Percentiles rank a stretch among this genome's conserved stretches.
Evolutionary conservation across 441 rosid species (phyloP).

Genomic region (Bruguiera hainesii): DNA sequence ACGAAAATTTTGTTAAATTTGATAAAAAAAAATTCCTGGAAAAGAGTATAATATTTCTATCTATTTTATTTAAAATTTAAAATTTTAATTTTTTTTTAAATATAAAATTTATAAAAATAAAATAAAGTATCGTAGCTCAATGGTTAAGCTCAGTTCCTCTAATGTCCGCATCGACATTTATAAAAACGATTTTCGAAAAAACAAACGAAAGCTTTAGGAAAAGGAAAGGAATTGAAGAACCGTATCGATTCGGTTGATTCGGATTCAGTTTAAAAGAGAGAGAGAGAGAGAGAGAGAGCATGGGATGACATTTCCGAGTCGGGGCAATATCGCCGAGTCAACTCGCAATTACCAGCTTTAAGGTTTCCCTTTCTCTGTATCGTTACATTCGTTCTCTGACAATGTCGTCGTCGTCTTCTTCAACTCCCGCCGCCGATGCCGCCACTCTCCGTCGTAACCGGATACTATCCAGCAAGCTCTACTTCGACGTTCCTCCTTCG

Average conservation of each 20-base stretch:
- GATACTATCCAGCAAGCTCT: conserved; percentile 75
- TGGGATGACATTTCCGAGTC: conserved; percentile 13
- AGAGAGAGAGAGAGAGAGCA: neutral
- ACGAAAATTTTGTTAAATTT: no score
- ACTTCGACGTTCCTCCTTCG: conserved; percentile 46
- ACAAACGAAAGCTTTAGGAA: neutral
- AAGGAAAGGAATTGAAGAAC: neutral
- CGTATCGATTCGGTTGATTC: neutral
- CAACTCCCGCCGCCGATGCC: conserved; percentile 24
- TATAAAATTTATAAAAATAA: no score
- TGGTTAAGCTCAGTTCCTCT: no score
- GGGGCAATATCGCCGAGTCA: conserved; percentile 29
- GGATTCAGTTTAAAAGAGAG: neutral
- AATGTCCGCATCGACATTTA: no score
- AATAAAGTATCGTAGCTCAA: no score
- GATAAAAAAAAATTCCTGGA: no score
- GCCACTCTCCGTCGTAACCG: conserved; percentile 54
- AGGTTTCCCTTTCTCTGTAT: conserved; percentile 25
- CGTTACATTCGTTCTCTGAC: conserved; percentile 18
- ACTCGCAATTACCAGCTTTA: conserved; percentile 33
- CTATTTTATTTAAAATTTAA: no score
- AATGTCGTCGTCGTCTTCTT: conserved; percentile 37
- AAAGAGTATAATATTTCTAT: no score
- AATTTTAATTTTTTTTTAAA: no score
- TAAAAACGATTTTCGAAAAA: neutral